A percentile compares a stretch with the other conserved stretches of the same genome.
These are phyloP conservation scores for Apiospora arundinis DNA, from an alignment of 2,329 filamentous ascomycete genomes.

Conservation along the genomic window DNA sequence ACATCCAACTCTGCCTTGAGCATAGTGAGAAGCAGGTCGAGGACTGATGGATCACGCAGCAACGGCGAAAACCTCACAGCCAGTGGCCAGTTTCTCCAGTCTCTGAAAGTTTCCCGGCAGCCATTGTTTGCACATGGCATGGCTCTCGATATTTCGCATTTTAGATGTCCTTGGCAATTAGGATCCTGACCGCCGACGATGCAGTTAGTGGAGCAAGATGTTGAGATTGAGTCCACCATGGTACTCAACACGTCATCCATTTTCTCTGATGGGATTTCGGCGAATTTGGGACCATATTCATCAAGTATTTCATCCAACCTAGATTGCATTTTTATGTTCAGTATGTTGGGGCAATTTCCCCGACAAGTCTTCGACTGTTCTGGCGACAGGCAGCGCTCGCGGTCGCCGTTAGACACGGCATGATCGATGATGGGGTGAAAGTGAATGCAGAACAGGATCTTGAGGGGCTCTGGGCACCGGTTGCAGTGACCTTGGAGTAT, in stretches of 20 bases:
- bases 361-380: too few relatives aligned
- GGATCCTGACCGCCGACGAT: neutral
- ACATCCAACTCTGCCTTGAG: neutral
- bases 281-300: too few relatives aligned
- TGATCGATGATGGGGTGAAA: too few relatives aligned
- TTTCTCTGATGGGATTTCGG: too few relatives aligned
- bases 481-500: neutral
- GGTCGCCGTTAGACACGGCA: too few relatives aligned
- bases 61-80: neutral
- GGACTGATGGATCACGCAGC: neutral
- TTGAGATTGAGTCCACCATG: neutral
- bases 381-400: too few relatives aligned
- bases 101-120: neutral
- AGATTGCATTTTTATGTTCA: too few relatives aligned
- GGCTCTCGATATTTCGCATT: neutral
- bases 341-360: too few relatives aligned
- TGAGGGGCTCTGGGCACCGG: neutral
- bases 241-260: too few relatives aligned
- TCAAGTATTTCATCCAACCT: too few relatives aligned
- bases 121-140: neutral
- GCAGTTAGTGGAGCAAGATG: neutral
- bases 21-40: neutral
- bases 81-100: neutral
- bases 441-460: too few relatives aligned
- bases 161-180: neutral